A percentile compares a stretch with the other conserved stretches of the same genome.
phyloP scores from a whole-genome alignment of 1,284 basidiomycete species.

The Sporisorium reilianum region DNA sequence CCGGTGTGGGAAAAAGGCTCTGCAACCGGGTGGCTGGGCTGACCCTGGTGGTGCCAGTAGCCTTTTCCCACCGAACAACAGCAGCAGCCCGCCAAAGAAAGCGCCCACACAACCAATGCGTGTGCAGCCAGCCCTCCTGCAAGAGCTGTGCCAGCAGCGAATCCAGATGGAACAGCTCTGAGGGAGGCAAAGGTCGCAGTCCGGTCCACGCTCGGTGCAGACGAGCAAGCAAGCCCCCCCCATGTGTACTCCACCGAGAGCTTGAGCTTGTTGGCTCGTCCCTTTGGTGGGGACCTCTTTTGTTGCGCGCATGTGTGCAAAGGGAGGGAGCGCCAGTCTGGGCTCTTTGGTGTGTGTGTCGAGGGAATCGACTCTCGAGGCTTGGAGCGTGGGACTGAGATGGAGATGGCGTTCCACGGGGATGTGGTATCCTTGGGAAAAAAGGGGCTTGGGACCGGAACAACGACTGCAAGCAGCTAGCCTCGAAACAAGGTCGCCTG shows the following conservation, averaged over 20 bases:
- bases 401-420: too few species aligned
- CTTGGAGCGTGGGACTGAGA: conserved; percentile 18
- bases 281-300: background rate
- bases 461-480: background rate
- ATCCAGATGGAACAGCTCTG: background rate
- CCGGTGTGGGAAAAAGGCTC: conserved; percentile 33
- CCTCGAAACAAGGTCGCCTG: conserved; percentile 5
- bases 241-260: conserved; percentile 26
- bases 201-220: conserved; percentile 37
- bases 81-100: too few species aligned
- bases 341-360: too few species aligned
- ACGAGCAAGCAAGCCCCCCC: conserved; percentile 19
- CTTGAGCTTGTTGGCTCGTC: conserved; percentile 15
- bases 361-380: conserved; percentile 13
- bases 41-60: background rate
- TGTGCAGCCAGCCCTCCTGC: conserved; percentile 15
- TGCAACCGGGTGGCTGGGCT: conserved; percentile 24
- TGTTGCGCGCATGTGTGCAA: background rate
- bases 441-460: conserved; percentile 6
- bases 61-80: too few species aligned
- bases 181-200: conserved; percentile 4
- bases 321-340: background rate
- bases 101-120: conserved; percentile 35
- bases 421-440: conserved; percentile 13
- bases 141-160: background rate